Conservation (phyloP, 2,329 filamentous ascomycete genomes). For the Sporothrix mexicana region DNA sequence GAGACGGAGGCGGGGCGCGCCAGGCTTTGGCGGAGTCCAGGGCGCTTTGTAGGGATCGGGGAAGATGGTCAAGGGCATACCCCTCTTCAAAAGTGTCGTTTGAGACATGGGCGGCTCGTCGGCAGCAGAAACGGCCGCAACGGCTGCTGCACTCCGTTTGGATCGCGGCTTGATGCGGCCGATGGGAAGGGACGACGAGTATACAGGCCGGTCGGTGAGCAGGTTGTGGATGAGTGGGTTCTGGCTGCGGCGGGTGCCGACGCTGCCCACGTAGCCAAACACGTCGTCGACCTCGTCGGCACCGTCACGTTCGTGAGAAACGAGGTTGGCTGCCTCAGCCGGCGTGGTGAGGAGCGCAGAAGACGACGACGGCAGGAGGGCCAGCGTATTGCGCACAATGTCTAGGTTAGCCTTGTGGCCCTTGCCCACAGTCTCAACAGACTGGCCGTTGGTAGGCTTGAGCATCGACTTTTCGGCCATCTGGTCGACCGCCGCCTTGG, state of each 20-base stretch:
- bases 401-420: slow-evolving; percentile 73
- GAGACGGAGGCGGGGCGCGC: slow-evolving; percentile 67
- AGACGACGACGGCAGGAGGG: slow-evolving; percentile 79
- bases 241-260: slow-evolving; percentile 60
- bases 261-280: slow-evolving; percentile 56
- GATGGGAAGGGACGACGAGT: slow-evolving; percentile 86
- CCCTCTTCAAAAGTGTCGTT: slow-evolving; percentile 85
- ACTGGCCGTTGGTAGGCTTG: slow-evolving; percentile 1
- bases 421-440: slow-evolving; percentile 38
- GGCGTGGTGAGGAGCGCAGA: slow-evolving; percentile 91
- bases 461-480: slow-evolving; percentile 29
- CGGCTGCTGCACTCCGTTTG: not conserved
- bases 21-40: slow-evolving; percentile 71
- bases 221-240: slow-evolving; percentile 96
- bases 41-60: slow-evolving; percentile 69
- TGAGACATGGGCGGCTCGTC: slow-evolving; percentile 37
- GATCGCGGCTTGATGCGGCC: slow-evolving; percentile 60
- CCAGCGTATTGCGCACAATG: slow-evolving; percentile 71
- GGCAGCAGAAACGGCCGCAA: not conserved
- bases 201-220: slow-evolving; percentile 89
- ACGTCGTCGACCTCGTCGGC: slow-evolving; percentile 48
- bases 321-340: slow-evolving; percentile 72
- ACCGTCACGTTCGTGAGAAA: slow-evolving; percentile 29
- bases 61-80: slow-evolving; percentile 85
- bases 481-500: slow-evolving; percentile 65